Percentiles rank a stretch among this genome's conserved stretches.
Conservation (phyloP, 2,329 filamentous ascomycete species). For the Colletotrichum truncatum region DNA sequence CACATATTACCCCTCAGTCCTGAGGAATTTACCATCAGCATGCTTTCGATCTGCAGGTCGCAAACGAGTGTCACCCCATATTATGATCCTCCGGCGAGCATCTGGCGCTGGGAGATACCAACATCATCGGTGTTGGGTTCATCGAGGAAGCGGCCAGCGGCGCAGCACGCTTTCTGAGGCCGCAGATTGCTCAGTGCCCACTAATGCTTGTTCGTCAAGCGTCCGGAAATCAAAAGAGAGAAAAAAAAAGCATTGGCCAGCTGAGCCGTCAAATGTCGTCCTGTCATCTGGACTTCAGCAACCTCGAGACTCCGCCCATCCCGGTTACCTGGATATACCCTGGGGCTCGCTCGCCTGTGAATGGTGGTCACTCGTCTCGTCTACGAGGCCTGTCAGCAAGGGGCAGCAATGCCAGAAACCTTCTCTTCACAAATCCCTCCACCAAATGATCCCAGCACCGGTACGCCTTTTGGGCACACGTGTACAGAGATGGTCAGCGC, state of each 20-base stretch:
- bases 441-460: neutral
- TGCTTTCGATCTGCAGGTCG: constrained; percentile 6
- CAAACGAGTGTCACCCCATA: constrained; percentile 19
- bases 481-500: neutral
- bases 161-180: neutral
- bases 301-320: constrained; percentile 1
- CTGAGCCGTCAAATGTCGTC: constrained; percentile 6
- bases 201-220: neutral
- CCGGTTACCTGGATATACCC: constrained; percentile 14
- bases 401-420: neutral
- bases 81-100: neutral
- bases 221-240: too few species aligned
- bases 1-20: neutral
- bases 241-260: constrained; percentile 15
- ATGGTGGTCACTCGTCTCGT: neutral
- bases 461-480: neutral
- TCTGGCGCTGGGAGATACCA: too few species aligned
- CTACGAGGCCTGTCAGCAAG: neutral
- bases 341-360: neutral
- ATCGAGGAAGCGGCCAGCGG: neutral
- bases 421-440: neutral
- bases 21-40: neutral
- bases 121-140: neutral
- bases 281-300: neutral
- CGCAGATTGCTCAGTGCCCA: neutral